phyloP scores from a whole-genome alignment of 495 filamentous ascomycete genomes.

The Tuber microsphaerosporum region DNA sequence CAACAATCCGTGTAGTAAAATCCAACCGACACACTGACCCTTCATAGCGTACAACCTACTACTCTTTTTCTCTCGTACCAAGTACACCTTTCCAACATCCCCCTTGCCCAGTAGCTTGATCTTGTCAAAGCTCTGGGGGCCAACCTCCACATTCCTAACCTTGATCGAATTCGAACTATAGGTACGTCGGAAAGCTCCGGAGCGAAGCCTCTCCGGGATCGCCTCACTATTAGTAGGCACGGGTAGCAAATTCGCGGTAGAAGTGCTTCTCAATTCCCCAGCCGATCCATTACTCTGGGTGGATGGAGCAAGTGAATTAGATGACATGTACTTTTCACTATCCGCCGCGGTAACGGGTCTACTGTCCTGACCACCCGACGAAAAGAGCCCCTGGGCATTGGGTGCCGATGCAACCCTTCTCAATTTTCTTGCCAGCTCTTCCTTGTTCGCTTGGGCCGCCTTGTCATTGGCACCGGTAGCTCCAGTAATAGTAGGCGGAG shows the following conservation, averaged over 20 bases:
- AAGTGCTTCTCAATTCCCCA: constrained; percentile 29
- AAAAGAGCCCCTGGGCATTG: constrained; percentile 91
- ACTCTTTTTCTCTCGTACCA: constrained; percentile 96
- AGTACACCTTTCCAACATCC: constrained; percentile 95
- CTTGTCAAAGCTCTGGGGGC: constrained; percentile 94
- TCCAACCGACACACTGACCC: constrained; percentile 51
- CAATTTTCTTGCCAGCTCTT: constrained; percentile 85
- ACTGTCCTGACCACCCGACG: constrained; percentile 55
- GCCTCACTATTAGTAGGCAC: constrained; percentile 39
- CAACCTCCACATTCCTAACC: constrained; percentile 91
- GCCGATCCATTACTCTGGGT: constrained; percentile 28
- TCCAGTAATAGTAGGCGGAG: constrained; percentile 28
- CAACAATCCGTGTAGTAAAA: background rate
- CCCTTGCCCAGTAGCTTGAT: constrained; percentile 98
- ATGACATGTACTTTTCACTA: constrained; percentile 28
- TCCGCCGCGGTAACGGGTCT: constrained; percentile 69
- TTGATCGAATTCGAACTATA: constrained; percentile 99
- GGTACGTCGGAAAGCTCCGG: constrained; percentile 75
- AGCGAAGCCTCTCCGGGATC: constrained; percentile 37
- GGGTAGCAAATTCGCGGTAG: constrained; percentile 37
- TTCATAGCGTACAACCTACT: constrained; percentile 96
- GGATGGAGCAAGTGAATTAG: constrained; percentile 38
- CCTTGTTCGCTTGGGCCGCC: constrained; percentile 72
- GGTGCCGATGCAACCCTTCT: constrained; percentile 91
- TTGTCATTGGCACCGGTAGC: constrained; percentile 58